Percentiles rank a stretch among this genome's conserved stretches.
phyloP scores from a whole-genome alignment of 163 green algal species.

The Coccomyxa subellipsoidea region DNA sequence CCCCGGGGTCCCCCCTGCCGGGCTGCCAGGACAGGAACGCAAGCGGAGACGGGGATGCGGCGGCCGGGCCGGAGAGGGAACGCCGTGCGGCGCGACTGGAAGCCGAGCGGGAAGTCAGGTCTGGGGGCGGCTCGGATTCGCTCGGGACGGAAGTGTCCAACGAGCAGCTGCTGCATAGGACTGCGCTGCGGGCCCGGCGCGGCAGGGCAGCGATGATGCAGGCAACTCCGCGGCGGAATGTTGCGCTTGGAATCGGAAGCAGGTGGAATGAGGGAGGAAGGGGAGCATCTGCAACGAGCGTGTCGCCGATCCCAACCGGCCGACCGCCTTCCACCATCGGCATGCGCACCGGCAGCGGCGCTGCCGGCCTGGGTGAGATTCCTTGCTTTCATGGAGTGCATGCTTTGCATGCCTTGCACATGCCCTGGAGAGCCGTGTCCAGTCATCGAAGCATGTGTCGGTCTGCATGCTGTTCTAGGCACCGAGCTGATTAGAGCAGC shows the following conservation, averaged over 20 bases:
- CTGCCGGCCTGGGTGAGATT: neutral
- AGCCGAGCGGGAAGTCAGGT: neutral
- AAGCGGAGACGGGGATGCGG: no score
- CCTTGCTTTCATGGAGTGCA: neutral
- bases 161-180: neutral
- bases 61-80: neutral
- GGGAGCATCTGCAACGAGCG: neutral
- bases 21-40: neutral
- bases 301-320: neutral
- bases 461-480: no score
- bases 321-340: neutral
- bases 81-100: neutral
- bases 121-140: neutral
- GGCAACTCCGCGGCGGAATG: no score
- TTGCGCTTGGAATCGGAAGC: no score
- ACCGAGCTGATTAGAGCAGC: no score
- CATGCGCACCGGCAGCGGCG: neutral
- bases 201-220: no score
- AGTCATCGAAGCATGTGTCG: no score
- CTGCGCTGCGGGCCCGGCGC: no score
- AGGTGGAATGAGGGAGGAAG: no score
- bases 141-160: neutral
- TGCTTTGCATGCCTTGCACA: no score
- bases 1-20: no score
- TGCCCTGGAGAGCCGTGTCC: no score